phyloP scores from a whole-genome alignment of 371 early-diverging fungal genomes.

The Saksenaea vasiformis region DNA sequence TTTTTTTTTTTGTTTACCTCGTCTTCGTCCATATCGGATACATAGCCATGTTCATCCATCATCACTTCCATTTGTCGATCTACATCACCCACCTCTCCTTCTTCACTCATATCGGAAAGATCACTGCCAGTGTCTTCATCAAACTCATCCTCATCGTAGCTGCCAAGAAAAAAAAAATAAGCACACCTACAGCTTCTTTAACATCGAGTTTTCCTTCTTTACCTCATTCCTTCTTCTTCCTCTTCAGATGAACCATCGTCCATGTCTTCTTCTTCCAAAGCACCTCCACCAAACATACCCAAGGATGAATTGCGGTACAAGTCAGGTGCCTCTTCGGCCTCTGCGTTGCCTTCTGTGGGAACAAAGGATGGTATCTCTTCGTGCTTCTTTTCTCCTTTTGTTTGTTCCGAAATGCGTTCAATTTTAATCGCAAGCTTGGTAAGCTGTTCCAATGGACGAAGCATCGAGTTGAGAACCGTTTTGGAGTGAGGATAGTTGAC shows the following conservation, averaged over 20 bases:
- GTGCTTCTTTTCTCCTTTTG: constrained; percentile 37
- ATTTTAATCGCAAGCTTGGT: constrained; percentile 87
- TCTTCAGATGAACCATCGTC: constrained; percentile 60
- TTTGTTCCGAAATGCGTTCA: constrained; percentile 52
- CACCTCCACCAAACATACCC: constrained; percentile 81
- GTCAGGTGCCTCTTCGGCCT: constrained; percentile 68
- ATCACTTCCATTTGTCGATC: constrained; percentile 66
- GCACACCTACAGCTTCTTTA: neutral
- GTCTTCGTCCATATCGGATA: constrained; percentile 56
- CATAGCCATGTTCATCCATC: constrained; percentile 58
- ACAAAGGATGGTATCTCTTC: constrained; percentile 36
- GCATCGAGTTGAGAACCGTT: constrained; percentile 69
- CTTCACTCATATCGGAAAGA: constrained; percentile 66
- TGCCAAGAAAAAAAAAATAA: constrained; percentile 3
- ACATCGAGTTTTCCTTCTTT: constrained; percentile 38
- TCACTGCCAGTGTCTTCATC: constrained; percentile 77
- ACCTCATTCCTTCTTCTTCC: constrained; percentile 54
- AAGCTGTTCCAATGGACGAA: constrained; percentile 88
- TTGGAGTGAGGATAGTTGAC: constrained; percentile 85
- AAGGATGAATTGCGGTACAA: constrained; percentile 90
- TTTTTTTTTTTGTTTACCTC: too few relatives aligned
- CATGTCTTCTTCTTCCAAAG: constrained; percentile 65
- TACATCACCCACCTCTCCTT: constrained; percentile 64
- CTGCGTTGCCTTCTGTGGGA: constrained; percentile 17
- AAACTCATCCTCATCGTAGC: constrained; percentile 64